Base-by-base conservation (phyloP, 2,329 filamentous ascomycete genomes). In the Aspergillus thermomutatus region DNA sequence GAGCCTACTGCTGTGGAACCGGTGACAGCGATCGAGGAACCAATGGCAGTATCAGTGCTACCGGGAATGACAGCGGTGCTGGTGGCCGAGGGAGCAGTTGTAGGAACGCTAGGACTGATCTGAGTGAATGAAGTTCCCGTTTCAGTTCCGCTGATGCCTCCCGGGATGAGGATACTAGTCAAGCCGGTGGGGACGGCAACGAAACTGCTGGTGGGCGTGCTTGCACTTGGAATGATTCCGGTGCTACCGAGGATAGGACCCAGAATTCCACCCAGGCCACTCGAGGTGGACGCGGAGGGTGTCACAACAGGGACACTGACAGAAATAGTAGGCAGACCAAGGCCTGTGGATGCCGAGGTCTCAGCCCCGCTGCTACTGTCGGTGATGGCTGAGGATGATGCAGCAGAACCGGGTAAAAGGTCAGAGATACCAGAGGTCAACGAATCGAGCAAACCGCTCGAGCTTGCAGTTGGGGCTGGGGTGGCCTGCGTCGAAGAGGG, bases 241-340 rank as follows among this genome's bases (percentile, higher is more conserved):
- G 28, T 3, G 54, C 57, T 21, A 41, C 53, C 19, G 40, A 51
- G n/a, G 40, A 52, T 40, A 51, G 48, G 26, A 46, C 37, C 23
- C 34, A 40, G 46, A 23, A 28, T 21, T 26, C 52, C 51, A 5
- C 53, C 49, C n/a, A 65, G 37, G 10, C 60, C 28, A 41, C 54
- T 53, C 19, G 50, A 54, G 11, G 41, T 49, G 8, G 49, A 45
- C 2, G 23, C 21, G n/a, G 41, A 40, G 26, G 58, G 57, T 1
- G 63, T 64, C 34, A 60, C 56, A 34, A 56, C 57, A 31, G 68
- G 67, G 50, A 70, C 61, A 50, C 66, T 71, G 31, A 69, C 59
- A n/a, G 67, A 56, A 14, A 70, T 66, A 7, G 62, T 67, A 23
- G 67, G 56, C 28, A 59, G 53, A 57, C 43, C 14, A 45, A 14